Evolutionary conservation across 2,329 filamentous ascomycete species (phyloP), one percentile per base, ranked within the genome.

Genomic region (Colletotrichum orbiculare): DNA sequence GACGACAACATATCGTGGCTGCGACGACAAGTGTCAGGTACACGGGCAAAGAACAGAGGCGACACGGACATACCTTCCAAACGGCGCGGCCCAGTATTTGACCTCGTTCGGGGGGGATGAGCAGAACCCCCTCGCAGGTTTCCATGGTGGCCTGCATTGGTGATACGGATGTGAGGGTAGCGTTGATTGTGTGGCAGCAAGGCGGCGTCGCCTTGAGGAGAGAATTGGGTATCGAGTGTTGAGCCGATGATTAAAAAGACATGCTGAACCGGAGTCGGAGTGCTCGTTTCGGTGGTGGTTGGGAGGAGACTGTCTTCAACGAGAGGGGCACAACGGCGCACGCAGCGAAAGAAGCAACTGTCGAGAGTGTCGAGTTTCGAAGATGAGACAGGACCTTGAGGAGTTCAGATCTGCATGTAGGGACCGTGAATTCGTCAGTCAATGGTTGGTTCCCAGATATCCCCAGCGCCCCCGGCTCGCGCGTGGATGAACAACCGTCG

Each of bases 1-100:
- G 61, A 89, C 78, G 61, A 87, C 79, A 52, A 90, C 82, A 74
- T 87, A 89, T 75, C 88, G 87, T 72, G 83, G 71, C 87, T 89
- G 72, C 42, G 48, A 65, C 60, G 60, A 46, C 25, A 62, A 43
- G 71, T 47, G 65, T 68, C 58, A 64, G 54, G 61, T 6, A 34
- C 13, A 47, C 34, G 8, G 5, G 33, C 34, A n/a, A 34, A 54
- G 45, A 35, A 64, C 60, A 41, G 59, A 12, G 33, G 38, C 43
- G 13, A n/a, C 8, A 37, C 49, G 58, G 47, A 48, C 38, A 35
- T 71, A 85, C 83, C 81, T 86, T 86, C 83, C 83, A 86, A 50
- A 81, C 70, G 53, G 82, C 79, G 68, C 82, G 77, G 47, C 82
- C 82, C 54, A 86, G 78, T 47, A 86, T 82, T 67, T 82, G 81